Percentiles rank a stretch among this genome's conserved stretches.
Evolutionary conservation across 306 rosid species (phyloP).

Genomic region (Citrullus amarus): DNA sequence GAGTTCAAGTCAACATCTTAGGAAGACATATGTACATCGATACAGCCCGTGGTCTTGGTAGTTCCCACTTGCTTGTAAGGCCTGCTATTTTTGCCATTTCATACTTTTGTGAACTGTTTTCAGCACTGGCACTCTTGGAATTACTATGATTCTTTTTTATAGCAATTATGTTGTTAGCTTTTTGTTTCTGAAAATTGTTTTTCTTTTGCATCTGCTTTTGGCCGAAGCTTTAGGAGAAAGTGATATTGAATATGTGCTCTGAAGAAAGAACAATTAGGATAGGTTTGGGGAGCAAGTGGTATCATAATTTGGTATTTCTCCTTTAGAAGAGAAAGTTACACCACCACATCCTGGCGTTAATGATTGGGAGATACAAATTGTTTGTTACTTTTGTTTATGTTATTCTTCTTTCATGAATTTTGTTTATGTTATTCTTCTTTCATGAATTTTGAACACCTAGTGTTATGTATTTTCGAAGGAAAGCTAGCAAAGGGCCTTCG

Average conservation of each 20-base stretch:
- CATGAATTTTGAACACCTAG: background rate
- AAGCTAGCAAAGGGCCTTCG: background rate
- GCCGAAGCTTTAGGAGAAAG: background rate
- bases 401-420: background rate
- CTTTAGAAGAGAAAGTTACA: background rate
- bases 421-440: background rate
- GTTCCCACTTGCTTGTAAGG: constrained; percentile 44
- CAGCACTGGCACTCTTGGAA: background rate
- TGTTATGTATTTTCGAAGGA: background rate
- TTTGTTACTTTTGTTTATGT: background rate
- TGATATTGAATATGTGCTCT: background rate
- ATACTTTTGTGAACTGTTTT: background rate
- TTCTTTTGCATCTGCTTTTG: background rate
- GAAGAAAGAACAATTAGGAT: background rate
- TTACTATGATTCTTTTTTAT: background rate
- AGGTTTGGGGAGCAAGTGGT: background rate
- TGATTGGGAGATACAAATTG: background rate
- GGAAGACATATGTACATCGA: constrained; percentile 89
- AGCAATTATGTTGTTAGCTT: background rate
- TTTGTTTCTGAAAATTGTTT: too few species aligned
- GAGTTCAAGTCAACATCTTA: constrained; percentile 93
- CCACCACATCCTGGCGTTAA: background rate
- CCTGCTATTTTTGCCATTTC: constrained; percentile 10
- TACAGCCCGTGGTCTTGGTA: constrained; percentile 65
- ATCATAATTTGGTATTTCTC: background rate